Conservation (phyloP, 768 basidiomycete genomes). For the Phaeolepiota aurea region DNA sequence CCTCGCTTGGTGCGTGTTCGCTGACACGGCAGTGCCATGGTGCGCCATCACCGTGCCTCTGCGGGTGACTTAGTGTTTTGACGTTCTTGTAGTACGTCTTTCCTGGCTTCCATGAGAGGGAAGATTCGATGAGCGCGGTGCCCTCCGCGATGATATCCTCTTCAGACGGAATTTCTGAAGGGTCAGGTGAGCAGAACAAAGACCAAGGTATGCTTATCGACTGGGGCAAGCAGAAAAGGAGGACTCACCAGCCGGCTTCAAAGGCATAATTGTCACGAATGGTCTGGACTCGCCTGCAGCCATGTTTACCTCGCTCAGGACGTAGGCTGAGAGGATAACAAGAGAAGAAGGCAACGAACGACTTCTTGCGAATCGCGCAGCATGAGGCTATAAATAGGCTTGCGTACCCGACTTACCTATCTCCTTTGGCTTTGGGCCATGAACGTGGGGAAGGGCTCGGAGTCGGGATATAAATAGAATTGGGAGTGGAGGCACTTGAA, state of each 20-base stretch:
- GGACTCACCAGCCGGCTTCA: slow-evolving; percentile 19
- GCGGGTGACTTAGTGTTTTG: slow-evolving; percentile 45
- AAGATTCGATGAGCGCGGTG: slow-evolving; percentile 46
- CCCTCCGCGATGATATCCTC: slow-evolving; percentile 47
- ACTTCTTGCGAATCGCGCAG: background rate
- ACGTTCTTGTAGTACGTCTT: slow-evolving; percentile 54
- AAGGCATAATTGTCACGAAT: slow-evolving; percentile 17
- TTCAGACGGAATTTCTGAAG: slow-evolving; percentile 53
- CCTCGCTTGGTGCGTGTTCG: slow-evolving; percentile 55
- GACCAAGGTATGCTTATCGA: background rate
- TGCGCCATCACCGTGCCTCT: slow-evolving; percentile 45
- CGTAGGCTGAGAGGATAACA: too few species aligned
- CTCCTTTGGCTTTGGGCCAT: too few species aligned
- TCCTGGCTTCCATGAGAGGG: slow-evolving; percentile 56
- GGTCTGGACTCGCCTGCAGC: slow-evolving; percentile 4
- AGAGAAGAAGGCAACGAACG: background rate
- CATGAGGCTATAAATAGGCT: background rate
- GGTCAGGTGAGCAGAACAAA: background rate
- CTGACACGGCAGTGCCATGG: slow-evolving; percentile 66
- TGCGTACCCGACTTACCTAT: too few species aligned
- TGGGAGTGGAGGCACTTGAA: too few species aligned
- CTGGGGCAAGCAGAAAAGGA: too few species aligned
- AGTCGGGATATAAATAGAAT: too few species aligned
- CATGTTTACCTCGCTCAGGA: background rate
- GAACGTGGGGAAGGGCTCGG: too few species aligned